Percentiles rank a stretch among this genome's conserved stretches.
phyloP scores from a whole-genome alignment of 768 basidiomycete species.

The Hygrophoropsis aurantiaca region DNA sequence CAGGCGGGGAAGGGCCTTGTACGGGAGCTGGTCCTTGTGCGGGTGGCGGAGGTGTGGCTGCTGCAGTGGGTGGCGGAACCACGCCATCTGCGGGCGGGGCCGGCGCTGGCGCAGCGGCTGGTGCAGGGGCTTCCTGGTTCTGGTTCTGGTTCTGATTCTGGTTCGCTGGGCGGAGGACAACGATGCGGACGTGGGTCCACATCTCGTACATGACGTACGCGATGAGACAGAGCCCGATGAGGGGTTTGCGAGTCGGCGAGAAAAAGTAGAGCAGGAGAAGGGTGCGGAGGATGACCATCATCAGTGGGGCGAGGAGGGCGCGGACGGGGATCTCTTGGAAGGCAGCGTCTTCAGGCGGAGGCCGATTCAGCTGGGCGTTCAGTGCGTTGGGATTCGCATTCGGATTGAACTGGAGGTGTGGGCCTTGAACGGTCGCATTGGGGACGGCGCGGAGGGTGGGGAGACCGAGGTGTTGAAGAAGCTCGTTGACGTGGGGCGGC shows the following conservation, averaged over 20 bases:
- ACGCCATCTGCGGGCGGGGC: slow-evolving; percentile 22
- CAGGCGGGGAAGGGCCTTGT: slow-evolving; percentile 28
- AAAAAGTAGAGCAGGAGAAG: slow-evolving; percentile 74
- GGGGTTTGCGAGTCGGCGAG: slow-evolving; percentile 69
- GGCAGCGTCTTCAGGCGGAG: slow-evolving; percentile 24
- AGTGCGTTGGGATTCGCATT: slow-evolving; percentile 1
- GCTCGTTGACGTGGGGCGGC: slow-evolving; percentile 55
- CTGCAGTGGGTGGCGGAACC: slow-evolving; percentile 9
- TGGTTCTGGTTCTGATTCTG: slow-evolving; percentile 23
- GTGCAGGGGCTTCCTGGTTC: slow-evolving; percentile 6
- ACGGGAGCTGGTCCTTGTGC: slow-evolving; percentile 11
- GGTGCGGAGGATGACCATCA: slow-evolving; percentile 69
- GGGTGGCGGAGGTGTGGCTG: slow-evolving; percentile 12
- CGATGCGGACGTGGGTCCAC: slow-evolving; percentile 63
- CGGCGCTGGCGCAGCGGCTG: slow-evolving; percentile 14
- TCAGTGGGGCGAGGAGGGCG: slow-evolving; percentile 63
- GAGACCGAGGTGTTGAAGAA: slow-evolving; percentile 66
- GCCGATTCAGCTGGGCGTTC: slow-evolving; percentile 15
- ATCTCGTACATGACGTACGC: slow-evolving; percentile 77
- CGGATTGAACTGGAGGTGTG: slow-evolving; percentile 16
- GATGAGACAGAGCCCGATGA: slow-evolving; percentile 64
- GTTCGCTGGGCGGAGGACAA: slow-evolving; percentile 36
- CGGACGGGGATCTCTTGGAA: slow-evolving; percentile 63
- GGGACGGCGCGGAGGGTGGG: slow-evolving; percentile 45
- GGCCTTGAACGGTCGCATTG: no score